phyloP scores from a whole-genome alignment of 345 rosid species.

The Murraya koenigii region DNA sequence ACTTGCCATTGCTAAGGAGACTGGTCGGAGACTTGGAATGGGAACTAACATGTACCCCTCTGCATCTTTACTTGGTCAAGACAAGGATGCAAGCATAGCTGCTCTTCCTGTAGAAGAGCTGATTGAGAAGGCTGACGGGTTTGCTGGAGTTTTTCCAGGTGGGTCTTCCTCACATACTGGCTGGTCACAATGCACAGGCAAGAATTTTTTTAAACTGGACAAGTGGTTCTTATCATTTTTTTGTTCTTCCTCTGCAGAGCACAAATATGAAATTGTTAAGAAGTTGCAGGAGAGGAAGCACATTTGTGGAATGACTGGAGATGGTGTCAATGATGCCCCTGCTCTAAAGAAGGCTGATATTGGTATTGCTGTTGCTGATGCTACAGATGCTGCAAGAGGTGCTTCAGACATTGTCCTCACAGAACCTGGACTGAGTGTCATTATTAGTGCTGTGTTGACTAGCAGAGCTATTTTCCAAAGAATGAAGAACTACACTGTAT shows the following conservation, averaged over 20 bases:
- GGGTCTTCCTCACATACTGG: not conserved
- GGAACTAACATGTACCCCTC: constrained; percentile 98
- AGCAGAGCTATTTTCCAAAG: constrained; percentile 90
- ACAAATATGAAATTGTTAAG: constrained; percentile 93
- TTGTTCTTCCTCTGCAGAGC: constrained; percentile 44
- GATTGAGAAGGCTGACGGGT: constrained; percentile 92
- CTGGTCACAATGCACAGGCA: not conserved
- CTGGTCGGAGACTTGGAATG: constrained; percentile 95
- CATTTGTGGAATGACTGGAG: constrained; percentile 94
- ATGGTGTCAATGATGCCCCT: constrained; percentile 96
- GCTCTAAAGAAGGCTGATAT: constrained; percentile 95
- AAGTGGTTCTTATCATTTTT: not conserved
- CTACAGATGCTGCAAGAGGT: constrained; percentile 86
- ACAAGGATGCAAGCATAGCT: constrained; percentile 62
- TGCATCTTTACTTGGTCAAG: constrained; percentile 69
- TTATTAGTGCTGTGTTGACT: constrained; percentile 83
- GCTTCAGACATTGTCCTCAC: constrained; percentile 79
- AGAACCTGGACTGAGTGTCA: constrained; percentile 90
- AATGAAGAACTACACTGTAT: constrained; percentile 92
- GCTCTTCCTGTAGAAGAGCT: constrained; percentile 77
- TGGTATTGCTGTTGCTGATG: constrained; percentile 93
- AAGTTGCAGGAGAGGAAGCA: constrained; percentile 84
- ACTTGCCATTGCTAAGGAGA: constrained; percentile 90
- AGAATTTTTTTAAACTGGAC: not conserved
- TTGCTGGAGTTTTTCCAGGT: constrained; percentile 98